Base-by-base conservation (phyloP, 139 green algal species). In the Chlamydomonas asymmetrica region DNA sequence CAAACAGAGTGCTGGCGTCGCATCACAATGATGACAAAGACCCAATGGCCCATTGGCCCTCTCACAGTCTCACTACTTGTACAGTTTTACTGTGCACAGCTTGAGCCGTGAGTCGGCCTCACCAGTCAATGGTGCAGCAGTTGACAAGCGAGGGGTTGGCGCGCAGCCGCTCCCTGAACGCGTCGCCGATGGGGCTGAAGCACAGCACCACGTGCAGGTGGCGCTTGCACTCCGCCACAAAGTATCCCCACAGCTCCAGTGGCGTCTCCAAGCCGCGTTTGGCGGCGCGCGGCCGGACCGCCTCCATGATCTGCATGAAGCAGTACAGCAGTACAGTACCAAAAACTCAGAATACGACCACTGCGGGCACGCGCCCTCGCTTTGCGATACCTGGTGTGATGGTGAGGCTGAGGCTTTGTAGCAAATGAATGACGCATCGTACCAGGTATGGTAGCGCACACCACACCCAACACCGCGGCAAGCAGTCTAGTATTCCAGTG, bases 91-190 rank as follows among this genome's bases (percentile, higher is more conserved):
- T n/a, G n/a, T n/a, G n/a, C n/a, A n/a, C n/a, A n/a, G n/a, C n/a
- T n/a, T n/a, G n/a, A n/a, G n/a, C n/a, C n/a, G 34, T n/a, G 43
- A 59, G 45, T 10, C 25, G 13, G 32, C 35, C 73, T 32, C 48
- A 91, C 89, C 89, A 93, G 73, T 93, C 89, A 41, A 93, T 91
- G 29, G 90, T 94, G 76, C 90, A 94, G 84, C 90, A 94, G 79
- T 94, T 94, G 73, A 93, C 85, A 22, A 94, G 80, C n/a, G 90
- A 91, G 20, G 90, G 90, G 79, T 93, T 93, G 59, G 84, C 81
- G 29, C 90, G 84, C 74, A 94, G 81, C 8, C 90, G 83, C 63
- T 93, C 86, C 16, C 88, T 83, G 83, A 93, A 94, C 22, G 86
- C 88, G 43, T 79, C 71, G 29, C 89, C 89, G 63, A 91, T 89